A percentile compares a stretch with the other conserved stretches of the same genome.
phyloP scores from a whole-genome alignment of 1,284 basidiomycete genomes.

The Puccinia brachypodii region DNA sequence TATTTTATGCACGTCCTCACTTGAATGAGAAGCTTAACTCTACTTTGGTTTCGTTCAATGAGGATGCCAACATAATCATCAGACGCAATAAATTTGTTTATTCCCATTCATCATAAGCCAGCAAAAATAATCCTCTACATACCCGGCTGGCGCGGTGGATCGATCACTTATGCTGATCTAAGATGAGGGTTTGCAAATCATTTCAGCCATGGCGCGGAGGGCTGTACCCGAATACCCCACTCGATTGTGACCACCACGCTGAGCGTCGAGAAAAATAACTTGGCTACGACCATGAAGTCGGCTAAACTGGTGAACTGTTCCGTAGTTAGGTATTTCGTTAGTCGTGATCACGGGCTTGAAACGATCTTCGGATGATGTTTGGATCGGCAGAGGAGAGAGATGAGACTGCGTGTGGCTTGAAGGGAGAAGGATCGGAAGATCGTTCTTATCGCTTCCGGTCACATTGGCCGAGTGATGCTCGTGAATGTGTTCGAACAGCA shows the following conservation, averaged over 20 bases:
- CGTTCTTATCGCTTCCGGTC: not conserved
- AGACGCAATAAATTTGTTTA: not conserved
- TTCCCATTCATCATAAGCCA: not conserved
- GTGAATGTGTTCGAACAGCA: conserved; percentile 17
- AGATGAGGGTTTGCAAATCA: conserved; percentile 30
- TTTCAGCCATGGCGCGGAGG: conserved; percentile 17
- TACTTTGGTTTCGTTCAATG: too few relatives aligned
- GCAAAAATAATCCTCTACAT: not conserved
- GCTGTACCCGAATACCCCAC: conserved; percentile 27
- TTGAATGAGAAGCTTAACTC: too few relatives aligned
- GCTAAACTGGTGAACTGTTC: conserved; percentile 12
- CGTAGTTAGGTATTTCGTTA: conserved; percentile 16
- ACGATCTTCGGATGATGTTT: not conserved
- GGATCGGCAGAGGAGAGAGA: not conserved
- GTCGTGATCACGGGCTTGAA: not conserved
- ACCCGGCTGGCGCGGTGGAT: too few relatives aligned
- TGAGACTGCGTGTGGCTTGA: conserved; percentile 13
- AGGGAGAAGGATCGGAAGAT: not conserved
- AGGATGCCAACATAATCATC: too few relatives aligned
- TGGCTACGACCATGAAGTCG: not conserved
- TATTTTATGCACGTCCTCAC: too few relatives aligned
- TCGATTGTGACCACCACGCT: conserved; percentile 24
- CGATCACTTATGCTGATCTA: not conserved
- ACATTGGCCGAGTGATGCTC: conserved; percentile 6
- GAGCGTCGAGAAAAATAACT: conserved; percentile 23